These are phyloP conservation scores for Aaosphaeria pasadenensis DNA, from an alignment of 2,329 filamentous ascomycete species.

Conservation along the genomic window DNA sequence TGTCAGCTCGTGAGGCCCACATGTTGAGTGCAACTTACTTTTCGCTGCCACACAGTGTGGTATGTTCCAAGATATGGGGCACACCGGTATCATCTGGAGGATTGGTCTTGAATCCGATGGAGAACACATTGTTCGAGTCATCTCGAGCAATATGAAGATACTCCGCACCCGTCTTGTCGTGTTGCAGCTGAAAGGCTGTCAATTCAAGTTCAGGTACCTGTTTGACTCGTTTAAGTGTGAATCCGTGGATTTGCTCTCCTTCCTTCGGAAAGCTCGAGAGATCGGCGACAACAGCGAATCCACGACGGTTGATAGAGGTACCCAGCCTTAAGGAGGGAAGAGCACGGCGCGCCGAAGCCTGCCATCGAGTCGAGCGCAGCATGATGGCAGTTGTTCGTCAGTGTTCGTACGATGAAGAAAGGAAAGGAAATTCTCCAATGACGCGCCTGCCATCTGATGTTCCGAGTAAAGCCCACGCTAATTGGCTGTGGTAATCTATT, in stretches of 20 bases:
- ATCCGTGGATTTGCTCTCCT: slow-evolving; percentile 87
- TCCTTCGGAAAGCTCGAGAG: slow-evolving; percentile 71
- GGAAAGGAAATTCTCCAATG: slow-evolving; percentile 1
- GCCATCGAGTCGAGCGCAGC: slow-evolving; percentile 36
- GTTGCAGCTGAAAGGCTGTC: slow-evolving; percentile 83
- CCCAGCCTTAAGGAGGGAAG: slow-evolving; percentile 9
- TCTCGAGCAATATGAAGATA: slow-evolving; percentile 94
- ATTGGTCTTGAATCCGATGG: slow-evolving; percentile 98
- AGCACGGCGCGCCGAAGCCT: slow-evolving; percentile 18
- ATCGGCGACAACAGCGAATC: slow-evolving; percentile 68
- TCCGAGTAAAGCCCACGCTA: neutral
- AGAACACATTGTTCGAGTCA: slow-evolving; percentile 99
- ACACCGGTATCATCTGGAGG: slow-evolving; percentile 94
- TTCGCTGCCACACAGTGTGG: slow-evolving; percentile 90
- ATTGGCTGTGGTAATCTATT: neutral
- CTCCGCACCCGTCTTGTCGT: slow-evolving; percentile 93
- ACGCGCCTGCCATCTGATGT: neutral
- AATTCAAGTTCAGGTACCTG: slow-evolving; percentile 92
- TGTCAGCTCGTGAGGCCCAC: neutral
- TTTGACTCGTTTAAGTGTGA: slow-evolving; percentile 84
- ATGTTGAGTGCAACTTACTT: slow-evolving; percentile 56
- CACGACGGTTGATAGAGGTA: slow-evolving; percentile 14
- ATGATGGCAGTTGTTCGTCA: slow-evolving; percentile 16
- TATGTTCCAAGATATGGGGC: slow-evolving; percentile 96
- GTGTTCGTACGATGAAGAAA: neutral